Evolutionary conservation across 352 stramenopile species (phyloP).

Genomic region (Globisporangium paddicum): DNA sequence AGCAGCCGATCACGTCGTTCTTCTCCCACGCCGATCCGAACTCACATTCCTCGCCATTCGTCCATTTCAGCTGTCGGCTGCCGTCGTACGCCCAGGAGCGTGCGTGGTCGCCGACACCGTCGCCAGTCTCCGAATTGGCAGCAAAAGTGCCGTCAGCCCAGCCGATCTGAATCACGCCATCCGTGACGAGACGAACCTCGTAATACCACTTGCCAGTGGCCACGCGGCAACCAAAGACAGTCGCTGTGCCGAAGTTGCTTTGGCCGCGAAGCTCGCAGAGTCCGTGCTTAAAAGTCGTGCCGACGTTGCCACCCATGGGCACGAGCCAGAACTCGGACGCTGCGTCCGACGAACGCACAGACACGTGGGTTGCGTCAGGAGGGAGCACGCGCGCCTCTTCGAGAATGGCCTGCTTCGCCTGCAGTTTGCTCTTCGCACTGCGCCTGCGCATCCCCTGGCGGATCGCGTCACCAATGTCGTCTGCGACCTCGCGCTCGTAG

Average conservation of each 20-base stretch:
- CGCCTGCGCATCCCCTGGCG: constrained; percentile 52
- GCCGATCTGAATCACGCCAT: constrained; percentile 90
- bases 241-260: constrained; percentile 77
- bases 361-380: constrained; percentile 27
- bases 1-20: constrained; percentile 87
- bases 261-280: constrained; percentile 68
- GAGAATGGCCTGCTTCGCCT: constrained; percentile 1
- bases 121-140: constrained; percentile 69
- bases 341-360: constrained; percentile 18
- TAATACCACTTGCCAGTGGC: constrained; percentile 85
- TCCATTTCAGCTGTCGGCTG: constrained; percentile 84
- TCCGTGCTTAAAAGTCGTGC: constrained; percentile 54
- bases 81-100: constrained; percentile 91
- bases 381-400: constrained; percentile 25
- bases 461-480: constrained; percentile 68
- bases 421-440: constrained; percentile 22
- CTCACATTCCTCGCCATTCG: constrained; percentile 45
- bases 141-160: constrained; percentile 85
- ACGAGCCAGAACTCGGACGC: constrained; percentile 42
- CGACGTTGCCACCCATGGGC: constrained; percentile 33
- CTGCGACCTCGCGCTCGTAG: constrained; percentile 59
- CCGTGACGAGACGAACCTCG: constrained; percentile 87
- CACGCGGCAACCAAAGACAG: constrained; percentile 37
- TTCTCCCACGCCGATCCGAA: constrained; percentile 66
- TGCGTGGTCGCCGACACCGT: constrained; percentile 89